phyloP scores from a whole-genome alignment of 371 early-diverging fungal species.

The Mucor circinelloides region DNA sequence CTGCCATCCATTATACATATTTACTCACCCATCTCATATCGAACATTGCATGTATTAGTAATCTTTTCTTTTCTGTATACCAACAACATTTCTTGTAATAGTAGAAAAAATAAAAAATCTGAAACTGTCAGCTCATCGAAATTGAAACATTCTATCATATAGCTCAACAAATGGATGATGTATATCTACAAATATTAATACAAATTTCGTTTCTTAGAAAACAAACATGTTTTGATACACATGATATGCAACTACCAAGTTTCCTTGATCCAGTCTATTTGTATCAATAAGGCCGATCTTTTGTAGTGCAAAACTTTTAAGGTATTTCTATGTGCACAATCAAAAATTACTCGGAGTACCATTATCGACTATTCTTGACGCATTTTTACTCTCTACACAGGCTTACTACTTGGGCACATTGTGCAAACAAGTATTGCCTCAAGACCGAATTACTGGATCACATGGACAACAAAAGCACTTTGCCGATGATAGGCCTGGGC shows the following conservation, averaged over 20 bases:
- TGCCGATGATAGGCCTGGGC: no score
- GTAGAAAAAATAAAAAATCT: not conserved
- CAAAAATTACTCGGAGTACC: no score
- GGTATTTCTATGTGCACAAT: no score
- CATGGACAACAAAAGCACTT: no score
- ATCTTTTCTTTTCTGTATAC: conserved; percentile 1
- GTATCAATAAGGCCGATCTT: not conserved
- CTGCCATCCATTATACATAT: not conserved
- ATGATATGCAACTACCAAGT: not conserved
- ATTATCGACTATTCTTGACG: no score
- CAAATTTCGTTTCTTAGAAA: no score
- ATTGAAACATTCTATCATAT: not conserved
- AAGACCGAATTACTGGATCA: no score
- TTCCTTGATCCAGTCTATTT: not conserved
- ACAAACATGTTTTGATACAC: not conserved
- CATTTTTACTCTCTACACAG: no score
- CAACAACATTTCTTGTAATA: not conserved
- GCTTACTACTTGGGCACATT: no score
- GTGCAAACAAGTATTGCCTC: no score
- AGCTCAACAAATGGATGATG: not conserved
- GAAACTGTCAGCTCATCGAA: not conserved
- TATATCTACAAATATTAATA: not conserved
- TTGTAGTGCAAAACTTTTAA: no score
- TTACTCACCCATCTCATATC: not conserved
- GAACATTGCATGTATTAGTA: not conserved